Percentiles rank a stretch among this genome's conserved stretches.
phyloP scores from a whole-genome alignment of 352 stramenopile genomes.

The Phytophthora rubi region DNA sequence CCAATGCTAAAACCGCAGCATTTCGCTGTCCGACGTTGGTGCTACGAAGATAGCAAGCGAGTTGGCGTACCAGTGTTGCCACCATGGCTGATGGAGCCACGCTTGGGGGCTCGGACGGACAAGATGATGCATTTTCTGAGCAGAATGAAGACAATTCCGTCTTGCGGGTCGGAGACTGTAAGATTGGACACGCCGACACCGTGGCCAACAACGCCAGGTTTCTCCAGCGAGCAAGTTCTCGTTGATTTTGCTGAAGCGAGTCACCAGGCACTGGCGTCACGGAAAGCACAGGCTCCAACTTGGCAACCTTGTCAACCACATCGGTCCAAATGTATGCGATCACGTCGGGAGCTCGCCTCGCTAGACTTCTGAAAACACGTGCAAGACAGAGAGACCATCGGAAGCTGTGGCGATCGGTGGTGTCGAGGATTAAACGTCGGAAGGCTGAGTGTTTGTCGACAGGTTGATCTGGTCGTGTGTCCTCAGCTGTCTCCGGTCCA shows the following conservation, averaged over 20 bases:
- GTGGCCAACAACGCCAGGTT: slow-evolving; percentile 71
- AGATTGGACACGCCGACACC: slow-evolving; percentile 47
- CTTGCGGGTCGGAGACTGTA: slow-evolving; percentile 36
- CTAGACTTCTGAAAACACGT: slow-evolving; percentile 50
- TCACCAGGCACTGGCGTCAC: slow-evolving; percentile 11
- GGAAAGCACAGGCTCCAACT: slow-evolving; percentile 66
- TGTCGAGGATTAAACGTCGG: slow-evolving; percentile 21
- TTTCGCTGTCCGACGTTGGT: slow-evolving; percentile 60
- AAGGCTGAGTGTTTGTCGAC: slow-evolving; percentile 8
- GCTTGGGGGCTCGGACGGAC: slow-evolving; percentile 19
- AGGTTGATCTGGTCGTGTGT: neutral
- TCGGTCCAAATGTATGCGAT: slow-evolving; percentile 71
- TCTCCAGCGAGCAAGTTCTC: slow-evolving; percentile 63
- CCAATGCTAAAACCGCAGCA: slow-evolving; percentile 57
- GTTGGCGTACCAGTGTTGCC: slow-evolving; percentile 53
- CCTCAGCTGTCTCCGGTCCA: neutral
- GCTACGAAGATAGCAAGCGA: slow-evolving; percentile 66
- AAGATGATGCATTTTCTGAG: slow-evolving; percentile 22
- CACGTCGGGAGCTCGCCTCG: slow-evolving; percentile 54
- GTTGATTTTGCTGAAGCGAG: slow-evolving; percentile 12
- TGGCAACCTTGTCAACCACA: slow-evolving; percentile 63
- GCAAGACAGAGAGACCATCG: slow-evolving; percentile 63
- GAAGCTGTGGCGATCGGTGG: slow-evolving; percentile 44
- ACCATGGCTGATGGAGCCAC: slow-evolving; percentile 40
- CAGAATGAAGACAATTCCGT: slow-evolving; percentile 24